These are phyloP conservation scores for Sclerotinia subarctica DNA, from an alignment of 2,329 filamentous ascomycete genomes.

Conservation along the genomic window DNA sequence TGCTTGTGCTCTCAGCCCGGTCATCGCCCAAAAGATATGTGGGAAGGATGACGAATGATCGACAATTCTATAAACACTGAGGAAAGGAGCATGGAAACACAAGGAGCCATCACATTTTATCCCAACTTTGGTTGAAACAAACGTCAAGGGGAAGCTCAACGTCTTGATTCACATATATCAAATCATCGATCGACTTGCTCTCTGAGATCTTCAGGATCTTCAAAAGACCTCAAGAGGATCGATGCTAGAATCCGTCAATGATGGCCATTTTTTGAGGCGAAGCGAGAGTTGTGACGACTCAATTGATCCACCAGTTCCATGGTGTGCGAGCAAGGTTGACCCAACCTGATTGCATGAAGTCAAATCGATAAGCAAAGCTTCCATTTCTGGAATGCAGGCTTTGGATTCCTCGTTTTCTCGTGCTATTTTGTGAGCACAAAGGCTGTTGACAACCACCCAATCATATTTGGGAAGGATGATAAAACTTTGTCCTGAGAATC, in stretches of 20 bases:
- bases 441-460: background rate
- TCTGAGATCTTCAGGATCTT: conserved; percentile 6
- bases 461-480: background rate
- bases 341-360: conserved; percentile 8
- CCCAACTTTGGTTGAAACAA: background rate
- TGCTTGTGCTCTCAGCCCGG: background rate
- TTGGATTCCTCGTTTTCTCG: conserved; percentile 3
- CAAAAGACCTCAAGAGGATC: background rate
- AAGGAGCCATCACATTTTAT: background rate
- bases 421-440: background rate
- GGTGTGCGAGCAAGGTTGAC: background rate
- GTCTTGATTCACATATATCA: background rate
- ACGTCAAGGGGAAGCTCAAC: background rate
- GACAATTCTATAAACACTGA: background rate
- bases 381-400: background rate
- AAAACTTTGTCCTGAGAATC: background rate
- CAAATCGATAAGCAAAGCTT: conserved; percentile 9
- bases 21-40: background rate
- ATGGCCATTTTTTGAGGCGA: conserved; percentile 9
- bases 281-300: conserved; percentile 1
- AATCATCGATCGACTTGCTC: too few species aligned
- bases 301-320: conserved; percentile 13
- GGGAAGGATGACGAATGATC: background rate
- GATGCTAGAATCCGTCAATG: background rate
- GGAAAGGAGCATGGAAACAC: background rate